Evolutionary conservation across 2,329 filamentous ascomycete species (phyloP).

Genomic region (Pyricularia sp.): DNA sequence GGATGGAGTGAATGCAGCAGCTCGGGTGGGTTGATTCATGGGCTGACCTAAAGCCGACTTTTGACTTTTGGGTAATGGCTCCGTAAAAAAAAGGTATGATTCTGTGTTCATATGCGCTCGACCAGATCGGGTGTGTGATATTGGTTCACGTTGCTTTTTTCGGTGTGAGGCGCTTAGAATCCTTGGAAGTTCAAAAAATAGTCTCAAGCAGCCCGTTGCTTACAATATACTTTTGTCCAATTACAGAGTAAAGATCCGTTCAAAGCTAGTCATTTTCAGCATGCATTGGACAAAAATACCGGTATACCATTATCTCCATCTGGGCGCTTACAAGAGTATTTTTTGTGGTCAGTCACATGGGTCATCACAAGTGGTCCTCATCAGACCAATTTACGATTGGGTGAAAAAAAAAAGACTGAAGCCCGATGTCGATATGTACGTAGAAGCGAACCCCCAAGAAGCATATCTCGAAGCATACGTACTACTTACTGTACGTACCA

Average conservation of each 20-base stretch:
- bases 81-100: background rate
- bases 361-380: background rate
- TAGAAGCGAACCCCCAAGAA: background rate
- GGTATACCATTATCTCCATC: background rate
- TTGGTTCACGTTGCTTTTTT: background rate
- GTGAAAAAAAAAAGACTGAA: background rate
- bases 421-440: background rate
- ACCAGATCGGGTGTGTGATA: background rate
- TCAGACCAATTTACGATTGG: background rate
- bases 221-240: background rate
- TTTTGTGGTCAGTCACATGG: background rate
- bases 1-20: too few species aligned
- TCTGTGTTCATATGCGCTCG: background rate
- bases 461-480: background rate
- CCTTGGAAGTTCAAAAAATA: background rate
- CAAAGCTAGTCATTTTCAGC: background rate
- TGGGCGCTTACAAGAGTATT: background rate
- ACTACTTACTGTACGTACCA: too few species aligned
- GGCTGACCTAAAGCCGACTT: background rate
- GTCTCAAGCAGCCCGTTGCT: background rate
- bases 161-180: background rate
- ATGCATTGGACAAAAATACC: background rate
- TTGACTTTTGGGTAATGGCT: background rate
- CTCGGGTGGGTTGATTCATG: background rate
- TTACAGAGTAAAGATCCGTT: background rate